Conservation (phyloP, 257 asterid species). For the Henckelia pumila region DNA sequence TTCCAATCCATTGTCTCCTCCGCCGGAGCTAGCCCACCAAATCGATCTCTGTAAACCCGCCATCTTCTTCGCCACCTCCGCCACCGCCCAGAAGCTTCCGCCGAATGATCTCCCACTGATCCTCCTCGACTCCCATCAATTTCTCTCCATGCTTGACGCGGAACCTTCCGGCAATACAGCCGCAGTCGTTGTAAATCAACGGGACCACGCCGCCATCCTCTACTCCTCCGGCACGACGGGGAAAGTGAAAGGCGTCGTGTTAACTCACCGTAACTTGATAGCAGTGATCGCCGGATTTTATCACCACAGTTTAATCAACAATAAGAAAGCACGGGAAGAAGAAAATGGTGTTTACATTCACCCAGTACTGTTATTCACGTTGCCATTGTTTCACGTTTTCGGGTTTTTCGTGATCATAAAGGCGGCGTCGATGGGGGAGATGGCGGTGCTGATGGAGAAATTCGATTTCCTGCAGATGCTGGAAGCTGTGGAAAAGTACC, state of each 20-base stretch:
- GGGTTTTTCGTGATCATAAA: slow-evolving; percentile 77
- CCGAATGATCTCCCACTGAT: slow-evolving; percentile 28
- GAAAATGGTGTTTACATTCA: slow-evolving; percentile 20
- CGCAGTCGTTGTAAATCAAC: slow-evolving; percentile 40
- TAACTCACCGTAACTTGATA: slow-evolving; percentile 72
- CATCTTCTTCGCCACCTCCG: slow-evolving; percentile 53
- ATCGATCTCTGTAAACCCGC: slow-evolving; percentile 53
- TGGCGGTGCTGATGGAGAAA: slow-evolving; percentile 48
- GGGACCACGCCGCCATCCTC: slow-evolving; percentile 64
- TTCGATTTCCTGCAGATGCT: slow-evolving; percentile 77
- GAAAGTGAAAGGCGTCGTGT: slow-evolving; percentile 65
- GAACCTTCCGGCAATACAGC: not conserved
- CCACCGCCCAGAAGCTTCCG: slow-evolving; percentile 40
- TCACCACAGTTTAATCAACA: slow-evolving; percentile 18
- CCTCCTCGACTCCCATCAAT: slow-evolving; percentile 54
- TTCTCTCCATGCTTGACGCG: slow-evolving; percentile 45
- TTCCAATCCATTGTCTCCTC: slow-evolving; percentile 64
- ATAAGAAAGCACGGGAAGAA: not conserved
- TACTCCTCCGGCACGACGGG: slow-evolving; percentile 98
- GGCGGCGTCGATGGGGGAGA: slow-evolving; percentile 66
- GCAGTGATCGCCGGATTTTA: slow-evolving; percentile 43
- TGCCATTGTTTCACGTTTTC: slow-evolving; percentile 87
- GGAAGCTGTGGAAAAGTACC: slow-evolving; percentile 58
- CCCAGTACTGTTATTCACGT: slow-evolving; percentile 47
- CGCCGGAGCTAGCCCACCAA: slow-evolving; percentile 61